Percentiles rank a stretch among this genome's conserved stretches.
phyloP scores from a whole-genome alignment of 2,329 filamentous ascomycete species.

The Intubia oerlemansii region DNA sequence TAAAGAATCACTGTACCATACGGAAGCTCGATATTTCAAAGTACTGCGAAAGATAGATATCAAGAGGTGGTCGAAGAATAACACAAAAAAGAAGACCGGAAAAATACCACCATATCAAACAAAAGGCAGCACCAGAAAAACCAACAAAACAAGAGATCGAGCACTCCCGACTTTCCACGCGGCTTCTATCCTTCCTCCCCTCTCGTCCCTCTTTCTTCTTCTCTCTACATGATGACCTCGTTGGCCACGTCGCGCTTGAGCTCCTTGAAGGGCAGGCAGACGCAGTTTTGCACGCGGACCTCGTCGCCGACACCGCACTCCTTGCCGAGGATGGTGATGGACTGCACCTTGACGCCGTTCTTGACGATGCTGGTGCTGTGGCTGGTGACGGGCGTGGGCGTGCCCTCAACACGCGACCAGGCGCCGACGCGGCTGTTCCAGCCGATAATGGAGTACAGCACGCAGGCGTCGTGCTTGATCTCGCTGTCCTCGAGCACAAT shows the following conservation, averaged over 20 bases:
- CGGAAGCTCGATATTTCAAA: too few species aligned
- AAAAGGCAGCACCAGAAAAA: too few species aligned
- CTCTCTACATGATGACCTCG: constrained; percentile 86
- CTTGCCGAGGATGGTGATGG: constrained; percentile 92
- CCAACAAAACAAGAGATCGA: too few species aligned
- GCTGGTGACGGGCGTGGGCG: constrained; percentile 66
- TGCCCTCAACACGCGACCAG: constrained; percentile 97
- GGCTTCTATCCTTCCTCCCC: too few species aligned
- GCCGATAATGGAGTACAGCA: constrained; percentile 89
- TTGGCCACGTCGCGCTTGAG: constrained; percentile 81
- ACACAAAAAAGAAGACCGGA: too few species aligned
- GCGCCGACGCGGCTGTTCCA: constrained; percentile 92
- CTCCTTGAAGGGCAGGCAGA: constrained; percentile 95
- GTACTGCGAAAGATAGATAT: too few species aligned
- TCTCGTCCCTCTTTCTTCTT: too few species aligned
- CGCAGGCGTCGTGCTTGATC: constrained; percentile 90
- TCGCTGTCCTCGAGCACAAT: constrained; percentile 90
- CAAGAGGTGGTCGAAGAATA: too few species aligned
- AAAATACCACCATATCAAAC: too few species aligned
- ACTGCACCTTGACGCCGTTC: constrained; percentile 96
- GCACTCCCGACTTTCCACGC: too few species aligned
- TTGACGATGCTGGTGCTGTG: constrained; percentile 91
- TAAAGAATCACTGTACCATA: too few species aligned
- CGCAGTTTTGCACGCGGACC: constrained; percentile 89
- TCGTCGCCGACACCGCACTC: constrained; percentile 89